These are phyloP conservation scores for Metschnikowia amazonensis DNA, from an alignment of 805 yeast genomes.

Conservation along the genomic window DNA sequence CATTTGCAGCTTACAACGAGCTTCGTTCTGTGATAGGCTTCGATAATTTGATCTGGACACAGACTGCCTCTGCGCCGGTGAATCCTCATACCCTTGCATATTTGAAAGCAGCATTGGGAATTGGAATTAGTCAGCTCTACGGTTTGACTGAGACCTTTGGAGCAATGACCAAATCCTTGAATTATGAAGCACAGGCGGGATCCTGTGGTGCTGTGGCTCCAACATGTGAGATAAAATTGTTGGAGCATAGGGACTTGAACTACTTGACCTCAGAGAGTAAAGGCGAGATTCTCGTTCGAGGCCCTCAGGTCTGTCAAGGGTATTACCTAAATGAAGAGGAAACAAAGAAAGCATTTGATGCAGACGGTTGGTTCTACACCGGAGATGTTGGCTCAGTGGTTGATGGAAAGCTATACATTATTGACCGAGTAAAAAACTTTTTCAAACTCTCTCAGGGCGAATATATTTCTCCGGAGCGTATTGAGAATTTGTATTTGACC, in stretches of 20 bases:
- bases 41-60: constrained; percentile 19
- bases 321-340: constrained; percentile 56
- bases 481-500: constrained; percentile 55
- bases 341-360: constrained; percentile 43
- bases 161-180: constrained; percentile 39
- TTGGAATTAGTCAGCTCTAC: constrained; percentile 62
- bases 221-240: constrained; percentile 48
- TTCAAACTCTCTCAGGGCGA: constrained; percentile 53
- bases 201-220: constrained; percentile 56
- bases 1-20: constrained; percentile 16
- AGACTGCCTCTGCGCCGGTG: constrained; percentile 25
- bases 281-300: constrained; percentile 55
- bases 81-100: constrained; percentile 17
- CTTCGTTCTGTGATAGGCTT: constrained; percentile 17
- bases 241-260: constrained; percentile 61
- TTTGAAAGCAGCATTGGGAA: constrained; percentile 46
- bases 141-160: constrained; percentile 68
- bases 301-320: constrained; percentile 55
- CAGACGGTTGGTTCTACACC: constrained; percentile 49
- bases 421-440: constrained; percentile 72
- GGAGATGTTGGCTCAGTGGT: constrained; percentile 41
- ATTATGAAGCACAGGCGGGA: constrained; percentile 46
- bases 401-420: constrained; percentile 51
- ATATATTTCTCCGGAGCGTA: constrained; percentile 70
- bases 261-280: constrained; percentile 21